These are phyloP conservation scores for Amanita molliuscula DNA, from an alignment of 768 basidiomycete species.

Conservation along the genomic window DNA sequence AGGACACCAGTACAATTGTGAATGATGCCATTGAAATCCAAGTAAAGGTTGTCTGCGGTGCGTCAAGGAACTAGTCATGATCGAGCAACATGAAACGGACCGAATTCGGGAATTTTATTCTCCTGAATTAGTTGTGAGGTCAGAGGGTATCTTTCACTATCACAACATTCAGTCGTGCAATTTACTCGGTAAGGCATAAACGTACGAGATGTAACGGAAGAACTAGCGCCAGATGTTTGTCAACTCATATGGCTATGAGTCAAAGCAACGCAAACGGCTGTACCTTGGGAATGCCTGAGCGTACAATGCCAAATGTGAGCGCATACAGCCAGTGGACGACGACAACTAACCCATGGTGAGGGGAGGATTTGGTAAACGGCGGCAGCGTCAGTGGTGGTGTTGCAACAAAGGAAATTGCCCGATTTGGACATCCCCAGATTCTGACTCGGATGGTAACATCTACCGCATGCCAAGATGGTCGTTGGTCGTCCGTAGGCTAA, in stretches of 20 bases:
- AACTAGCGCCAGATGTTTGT: constrained; percentile 43
- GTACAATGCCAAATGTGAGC: not conserved
- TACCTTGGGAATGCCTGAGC: constrained; percentile 60
- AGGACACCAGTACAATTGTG: constrained; percentile 50
- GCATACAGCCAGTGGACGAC: not conserved
- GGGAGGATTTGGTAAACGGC: not conserved
- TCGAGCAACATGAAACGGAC: constrained; percentile 27
- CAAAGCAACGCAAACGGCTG: constrained; percentile 9
- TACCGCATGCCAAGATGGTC: no score
- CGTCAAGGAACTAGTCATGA: constrained; percentile 4
- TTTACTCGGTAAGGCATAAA: constrained; percentile 7
- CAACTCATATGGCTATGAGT: not conserved
- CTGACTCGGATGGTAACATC: no score
- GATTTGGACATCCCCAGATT: constrained; percentile 3
- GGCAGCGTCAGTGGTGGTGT: not conserved
- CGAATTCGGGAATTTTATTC: constrained; percentile 98
- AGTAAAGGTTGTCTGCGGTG: constrained; percentile 70
- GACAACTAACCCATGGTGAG: constrained; percentile 9
- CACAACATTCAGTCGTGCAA: not conserved
- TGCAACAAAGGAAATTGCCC: not conserved
- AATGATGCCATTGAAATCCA: constrained; percentile 92
- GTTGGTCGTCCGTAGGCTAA: not conserved
- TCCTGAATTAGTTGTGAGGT: constrained; percentile 97
- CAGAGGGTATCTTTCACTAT: constrained; percentile 92
- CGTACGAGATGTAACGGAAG: constrained; percentile 93